Base-by-base conservation (phyloP, 345 rosid species). In the Euphorbia peplus region DNA sequence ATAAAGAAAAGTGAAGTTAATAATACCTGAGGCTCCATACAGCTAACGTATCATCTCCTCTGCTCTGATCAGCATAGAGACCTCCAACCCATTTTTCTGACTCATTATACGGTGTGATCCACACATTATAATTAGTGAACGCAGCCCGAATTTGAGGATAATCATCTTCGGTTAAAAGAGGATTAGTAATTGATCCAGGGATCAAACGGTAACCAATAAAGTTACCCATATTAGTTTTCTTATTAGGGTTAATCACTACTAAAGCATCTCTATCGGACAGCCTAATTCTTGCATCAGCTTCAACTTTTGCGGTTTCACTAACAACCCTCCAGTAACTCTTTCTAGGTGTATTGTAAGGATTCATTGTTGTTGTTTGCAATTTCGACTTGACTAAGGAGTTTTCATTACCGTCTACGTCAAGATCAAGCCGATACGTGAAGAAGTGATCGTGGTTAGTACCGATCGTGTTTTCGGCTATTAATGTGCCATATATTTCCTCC, bases 41-140 rank as follows among this genome's bases (percentile, higher is more conserved):
- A 22, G 85, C 84, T 67, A 89, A 83, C 10, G 88, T 89, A 24
- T 91, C 96, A 4, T 89, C 91, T 3, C 97, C 96, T 4, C 67
- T 83, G 78, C 90, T 91, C 74, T 83, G 60, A 64, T 89, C 93
- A 8, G 85, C 74, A 11, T 82, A 89, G 67, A 82, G 84, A 26
- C 96, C 97, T 62, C 86, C 92, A 0, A 89, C 89, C 97, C 97
- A 91, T 72, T 85, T 83, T 82, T 91, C 93, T 5, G 89, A 86
- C 84, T 77, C 82, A 82, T 89, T 85, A 76, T 89, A 85, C n/a
- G 90, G 88, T 4, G 96, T 89, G 21, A 84, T 88, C 93, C 96
- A 91, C 58, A 86, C 70, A 58, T 90, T 90, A 59, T 84, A 86
- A 16, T 83, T 81, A 0, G 87, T 84, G 58, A 85, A 86, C 22